These are phyloP conservation scores for Gracilaria gracilis DNA, from an alignment of 23 red algal species.

Conservation along the genomic window DNA sequence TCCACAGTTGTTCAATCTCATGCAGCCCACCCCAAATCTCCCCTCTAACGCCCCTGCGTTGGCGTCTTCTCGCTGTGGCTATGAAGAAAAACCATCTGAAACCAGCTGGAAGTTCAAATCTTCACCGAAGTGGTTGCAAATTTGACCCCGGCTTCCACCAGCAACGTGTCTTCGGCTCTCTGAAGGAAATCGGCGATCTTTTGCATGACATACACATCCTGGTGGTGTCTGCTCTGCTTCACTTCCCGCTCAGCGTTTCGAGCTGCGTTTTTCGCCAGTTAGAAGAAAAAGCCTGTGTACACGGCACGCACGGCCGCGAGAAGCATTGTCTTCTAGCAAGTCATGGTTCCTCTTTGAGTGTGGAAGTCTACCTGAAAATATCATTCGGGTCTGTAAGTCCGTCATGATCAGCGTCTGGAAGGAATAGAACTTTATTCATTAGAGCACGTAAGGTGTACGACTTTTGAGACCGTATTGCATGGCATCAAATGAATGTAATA, in stretches of 20 bases:
- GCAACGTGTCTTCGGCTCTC: slow-evolving; percentile 55
- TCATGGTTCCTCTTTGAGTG: too few species aligned
- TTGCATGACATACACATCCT: slow-evolving; percentile 57
- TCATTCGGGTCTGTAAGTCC: slow-evolving; percentile 92
- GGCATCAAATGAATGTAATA: slow-evolving; percentile 56
- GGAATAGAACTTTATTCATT: slow-evolving; percentile 65
- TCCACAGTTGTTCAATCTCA: slow-evolving; percentile 44
- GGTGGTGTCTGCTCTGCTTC: too few species aligned
- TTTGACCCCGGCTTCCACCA: slow-evolving; percentile 67
- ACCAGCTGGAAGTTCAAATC: slow-evolving; percentile 74
- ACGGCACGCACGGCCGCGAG: too few species aligned
- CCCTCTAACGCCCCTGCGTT: slow-evolving; percentile 36
- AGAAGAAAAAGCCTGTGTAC: too few species aligned
- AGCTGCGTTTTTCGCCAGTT: too few species aligned
- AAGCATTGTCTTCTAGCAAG: too few species aligned
- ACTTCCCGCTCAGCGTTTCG: too few species aligned
- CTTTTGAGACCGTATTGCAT: slow-evolving; percentile 48
- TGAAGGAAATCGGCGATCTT: slow-evolving; percentile 70
- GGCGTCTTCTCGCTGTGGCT: slow-evolving; percentile 63
- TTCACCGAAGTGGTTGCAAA: slow-evolving; percentile 61
- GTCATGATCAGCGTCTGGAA: slow-evolving; percentile 82
- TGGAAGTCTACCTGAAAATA: too few species aligned
- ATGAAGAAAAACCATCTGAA: slow-evolving; percentile 40
- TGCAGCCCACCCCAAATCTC: slow-evolving; percentile 69
- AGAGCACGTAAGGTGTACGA: slow-evolving; percentile 73